A percentile compares a stretch with the other conserved stretches of the same genome.
Evolutionary conservation across 768 basidiomycete genomes (phyloP).

Genomic region (Russula abietina): DNA sequence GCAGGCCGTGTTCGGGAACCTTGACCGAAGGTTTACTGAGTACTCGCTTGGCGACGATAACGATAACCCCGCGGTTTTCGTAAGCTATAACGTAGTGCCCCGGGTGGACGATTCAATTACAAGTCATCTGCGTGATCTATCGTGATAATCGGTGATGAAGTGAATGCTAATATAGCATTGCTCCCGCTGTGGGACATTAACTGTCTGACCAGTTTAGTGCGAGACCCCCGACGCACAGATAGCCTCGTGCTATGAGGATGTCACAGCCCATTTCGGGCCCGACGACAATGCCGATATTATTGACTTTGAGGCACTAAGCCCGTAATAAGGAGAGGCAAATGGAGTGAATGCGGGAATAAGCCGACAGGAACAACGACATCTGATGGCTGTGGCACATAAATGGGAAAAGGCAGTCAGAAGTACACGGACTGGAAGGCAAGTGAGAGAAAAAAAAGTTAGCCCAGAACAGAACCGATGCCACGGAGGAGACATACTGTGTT

Average conservation of each 20-base stretch:
- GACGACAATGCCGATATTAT: neutral
- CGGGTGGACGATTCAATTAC: neutral
- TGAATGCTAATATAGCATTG: neutral
- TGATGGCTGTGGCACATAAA: slow-evolving; percentile 5
- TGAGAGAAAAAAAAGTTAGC: neutral
- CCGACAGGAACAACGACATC: neutral
- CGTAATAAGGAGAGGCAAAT: neutral
- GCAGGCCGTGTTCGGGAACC: neutral
- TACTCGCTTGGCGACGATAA: neutral
- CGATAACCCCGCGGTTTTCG: slow-evolving; percentile 4
- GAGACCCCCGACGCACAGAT: neutral
- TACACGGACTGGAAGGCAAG: neutral
- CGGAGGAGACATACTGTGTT: neutral
- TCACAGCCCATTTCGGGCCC: slow-evolving; percentile 4
- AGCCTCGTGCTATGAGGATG: slow-evolving; percentile 10
- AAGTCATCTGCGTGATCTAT: neutral
- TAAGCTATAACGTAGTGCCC: neutral
- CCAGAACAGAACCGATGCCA: slow-evolving; percentile 11
- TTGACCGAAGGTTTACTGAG: slow-evolving; percentile 7
- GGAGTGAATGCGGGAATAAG: slow-evolving; percentile 14
- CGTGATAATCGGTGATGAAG: neutral
- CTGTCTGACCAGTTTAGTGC: neutral
- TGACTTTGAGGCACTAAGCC: neutral
- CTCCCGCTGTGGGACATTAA: neutral
- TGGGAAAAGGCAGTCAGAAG: neutral